phyloP scores from a whole-genome alignment of 2,329 filamentous ascomycete species.

The Penicillium griseofulvum region DNA sequence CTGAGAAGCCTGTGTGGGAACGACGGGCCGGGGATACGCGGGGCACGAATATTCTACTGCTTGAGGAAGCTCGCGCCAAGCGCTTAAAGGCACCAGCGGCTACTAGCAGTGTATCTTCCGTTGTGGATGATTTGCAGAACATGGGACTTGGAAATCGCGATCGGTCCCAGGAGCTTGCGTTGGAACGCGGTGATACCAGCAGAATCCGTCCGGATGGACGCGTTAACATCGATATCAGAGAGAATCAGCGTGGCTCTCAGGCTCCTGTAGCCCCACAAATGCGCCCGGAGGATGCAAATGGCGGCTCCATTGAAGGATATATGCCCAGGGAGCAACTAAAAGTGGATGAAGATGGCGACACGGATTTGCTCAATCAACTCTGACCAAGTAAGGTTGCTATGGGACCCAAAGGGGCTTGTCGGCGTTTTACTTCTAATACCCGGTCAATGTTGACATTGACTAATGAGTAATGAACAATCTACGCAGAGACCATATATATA shows the following conservation, averaged over 20 bases:
- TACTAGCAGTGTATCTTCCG: constrained; percentile 16
- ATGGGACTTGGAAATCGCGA: constrained; percentile 27
- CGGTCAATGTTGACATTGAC: constrained; percentile 12
- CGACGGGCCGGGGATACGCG: constrained; percentile 54
- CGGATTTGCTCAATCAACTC: constrained; percentile 47
- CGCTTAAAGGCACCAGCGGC: constrained; percentile 18
- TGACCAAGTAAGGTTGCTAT: constrained; percentile 25
- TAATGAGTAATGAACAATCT: constrained; percentile 16
- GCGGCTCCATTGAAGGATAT: constrained; percentile 45
- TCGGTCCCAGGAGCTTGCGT: constrained; percentile 31
- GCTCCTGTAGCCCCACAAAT: constrained; percentile 31
- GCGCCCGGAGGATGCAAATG: constrained; percentile 33
- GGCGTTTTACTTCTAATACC: constrained; percentile 21
- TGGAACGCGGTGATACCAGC: constrained; percentile 37
- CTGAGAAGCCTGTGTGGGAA: constrained; percentile 82
- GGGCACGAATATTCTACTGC: constrained; percentile 57
- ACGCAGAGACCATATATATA: constrained; percentile 17
- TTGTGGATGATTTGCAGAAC: constrained; percentile 26
- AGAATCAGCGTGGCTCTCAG: constrained; percentile 26
- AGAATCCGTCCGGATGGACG: constrained; percentile 27
- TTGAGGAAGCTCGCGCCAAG: constrained; percentile 58
- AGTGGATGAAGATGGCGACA: constrained; percentile 44
- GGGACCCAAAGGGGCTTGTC: constrained; percentile 10
- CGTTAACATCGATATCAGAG: constrained; percentile 35
- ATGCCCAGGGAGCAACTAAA: constrained; percentile 28